These are phyloP conservation scores for Astrocystis sublimbata DNA, from an alignment of 495 filamentous ascomycete species.

Conservation along the genomic window DNA sequence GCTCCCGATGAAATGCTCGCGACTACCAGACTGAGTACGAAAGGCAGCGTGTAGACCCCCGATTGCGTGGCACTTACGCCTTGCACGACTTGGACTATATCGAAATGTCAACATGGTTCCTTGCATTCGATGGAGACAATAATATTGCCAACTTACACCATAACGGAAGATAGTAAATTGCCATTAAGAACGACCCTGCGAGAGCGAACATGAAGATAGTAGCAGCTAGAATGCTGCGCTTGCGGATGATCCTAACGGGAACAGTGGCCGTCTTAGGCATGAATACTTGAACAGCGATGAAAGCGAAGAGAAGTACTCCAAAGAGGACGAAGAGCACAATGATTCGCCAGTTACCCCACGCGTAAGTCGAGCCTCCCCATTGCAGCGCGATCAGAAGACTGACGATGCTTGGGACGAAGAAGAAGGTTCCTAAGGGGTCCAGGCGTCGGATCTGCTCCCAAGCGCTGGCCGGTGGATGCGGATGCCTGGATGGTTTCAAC, in stretches of 20 bases:
- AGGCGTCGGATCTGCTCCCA: constrained; percentile 54
- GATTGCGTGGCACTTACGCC: constrained; percentile 57
- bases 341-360: constrained; percentile 66
- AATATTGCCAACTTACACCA: constrained; percentile 72
- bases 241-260: constrained; percentile 68
- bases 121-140: too few relatives aligned
- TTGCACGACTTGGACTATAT: constrained; percentile 70
- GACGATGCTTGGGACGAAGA: constrained; percentile 73
- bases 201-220: constrained; percentile 60
- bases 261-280: constrained; percentile 74
- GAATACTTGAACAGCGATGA: constrained; percentile 65
- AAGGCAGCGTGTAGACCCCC: constrained; percentile 61
- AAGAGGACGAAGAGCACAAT: constrained; percentile 69
- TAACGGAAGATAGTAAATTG: constrained; percentile 67
- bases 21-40: constrained; percentile 53
- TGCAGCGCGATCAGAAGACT: constrained; percentile 77
- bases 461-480: constrained; percentile 35
- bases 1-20: constrained; percentile 52
- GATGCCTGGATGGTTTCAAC: constrained; percentile 43
- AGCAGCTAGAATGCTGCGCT: constrained; percentile 69
- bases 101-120: constrained; percentile 53
- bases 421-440: constrained; percentile 68
- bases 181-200: constrained; percentile 67
- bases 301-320: constrained; percentile 60
- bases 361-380: constrained; percentile 77